Evolutionary conservation across 2,329 filamentous ascomycete genomes (phyloP).

Genomic region (Fusarium dlaminii): DNA sequence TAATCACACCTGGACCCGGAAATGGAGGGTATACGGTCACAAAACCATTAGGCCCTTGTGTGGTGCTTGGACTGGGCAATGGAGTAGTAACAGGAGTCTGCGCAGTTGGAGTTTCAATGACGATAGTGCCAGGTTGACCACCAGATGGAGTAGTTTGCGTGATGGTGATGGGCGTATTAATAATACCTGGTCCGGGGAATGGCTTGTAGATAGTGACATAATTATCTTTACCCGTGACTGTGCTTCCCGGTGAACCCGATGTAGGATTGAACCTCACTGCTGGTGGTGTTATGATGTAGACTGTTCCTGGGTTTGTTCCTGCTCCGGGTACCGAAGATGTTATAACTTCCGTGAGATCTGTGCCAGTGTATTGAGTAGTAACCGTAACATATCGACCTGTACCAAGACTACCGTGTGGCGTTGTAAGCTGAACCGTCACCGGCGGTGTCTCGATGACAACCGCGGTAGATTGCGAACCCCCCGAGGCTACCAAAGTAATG

Average conservation of each 20-base stretch:
- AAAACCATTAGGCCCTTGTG: neutral
- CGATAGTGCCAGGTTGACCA: conserved; percentile 12
- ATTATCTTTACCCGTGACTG: conserved; percentile 5
- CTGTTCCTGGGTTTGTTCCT: conserved; percentile 10
- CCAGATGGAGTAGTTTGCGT: neutral
- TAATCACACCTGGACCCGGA: neutral
- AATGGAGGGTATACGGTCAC: neutral
- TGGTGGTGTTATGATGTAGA: conserved; percentile 11
- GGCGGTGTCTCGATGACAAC: conserved; percentile 14
- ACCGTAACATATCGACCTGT: neutral
- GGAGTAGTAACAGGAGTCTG: neutral
- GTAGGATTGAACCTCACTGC: neutral
- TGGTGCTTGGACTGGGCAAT: conserved; percentile 1
- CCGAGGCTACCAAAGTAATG: neutral
- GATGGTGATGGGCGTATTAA: conserved; percentile 17
- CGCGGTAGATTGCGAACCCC: neutral
- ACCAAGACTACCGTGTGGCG: neutral
- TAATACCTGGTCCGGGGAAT: conserved; percentile 17
- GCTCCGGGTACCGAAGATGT: neutral
- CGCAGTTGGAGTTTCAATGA: conserved; percentile 9
- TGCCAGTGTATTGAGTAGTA: neutral
- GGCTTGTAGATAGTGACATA: conserved; percentile 22
- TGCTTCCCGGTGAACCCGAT: neutral
- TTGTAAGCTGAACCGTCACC: neutral
- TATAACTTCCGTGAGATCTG: conserved; percentile 3